Evolutionary conservation across 2,329 filamentous ascomycete species (phyloP).

Genomic region (Ophiostoma ips): DNA sequence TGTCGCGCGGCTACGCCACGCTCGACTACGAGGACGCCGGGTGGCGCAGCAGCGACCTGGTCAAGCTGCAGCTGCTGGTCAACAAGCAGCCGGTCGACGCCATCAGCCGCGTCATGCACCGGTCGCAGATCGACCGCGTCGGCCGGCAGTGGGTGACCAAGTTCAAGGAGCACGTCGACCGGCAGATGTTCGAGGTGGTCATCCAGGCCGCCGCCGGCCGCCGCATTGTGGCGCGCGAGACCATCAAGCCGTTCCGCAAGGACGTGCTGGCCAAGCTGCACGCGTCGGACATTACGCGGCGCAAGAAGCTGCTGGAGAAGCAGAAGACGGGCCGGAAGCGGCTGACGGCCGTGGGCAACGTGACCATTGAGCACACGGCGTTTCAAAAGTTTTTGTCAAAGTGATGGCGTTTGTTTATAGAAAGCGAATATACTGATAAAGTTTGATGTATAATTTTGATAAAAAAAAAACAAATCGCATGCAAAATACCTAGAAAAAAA

Average conservation of each 20-base stretch:
- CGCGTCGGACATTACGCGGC: slow-evolving; percentile 69
- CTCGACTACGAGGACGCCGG: slow-evolving; percentile 95
- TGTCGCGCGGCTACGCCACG: slow-evolving; percentile 77
- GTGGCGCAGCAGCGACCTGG: slow-evolving; percentile 65
- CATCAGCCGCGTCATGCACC: slow-evolving; percentile 78
- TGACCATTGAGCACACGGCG: slow-evolving; percentile 89
- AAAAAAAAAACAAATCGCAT: not conserved
- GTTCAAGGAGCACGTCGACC: slow-evolving; percentile 92
- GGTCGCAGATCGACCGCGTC: slow-evolving; percentile 64
- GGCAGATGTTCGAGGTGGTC: slow-evolving; percentile 88
- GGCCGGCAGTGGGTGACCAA: slow-evolving; percentile 83
- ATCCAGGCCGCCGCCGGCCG: slow-evolving; percentile 75
- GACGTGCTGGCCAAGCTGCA: slow-evolving; percentile 90
- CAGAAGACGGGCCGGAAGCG: slow-evolving; percentile 93
- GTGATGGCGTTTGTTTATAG: slow-evolving; percentile 9
- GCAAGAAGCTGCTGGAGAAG: slow-evolving; percentile 82
- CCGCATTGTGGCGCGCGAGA: slow-evolving; percentile 78
- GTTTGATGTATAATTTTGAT: not conserved
- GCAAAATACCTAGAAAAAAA: not conserved
- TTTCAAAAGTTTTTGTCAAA: slow-evolving; percentile 91
- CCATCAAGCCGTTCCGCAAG: slow-evolving; percentile 91
- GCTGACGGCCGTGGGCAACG: slow-evolving; percentile 71
- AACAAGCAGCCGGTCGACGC: slow-evolving; percentile 92
- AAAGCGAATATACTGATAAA: not conserved
- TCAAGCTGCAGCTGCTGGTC: slow-evolving; percentile 84